These are phyloP conservation scores for Trypanosomatidae sp. DNA, from an alignment of 208 protist genomes.

Conservation along the genomic window DNA sequence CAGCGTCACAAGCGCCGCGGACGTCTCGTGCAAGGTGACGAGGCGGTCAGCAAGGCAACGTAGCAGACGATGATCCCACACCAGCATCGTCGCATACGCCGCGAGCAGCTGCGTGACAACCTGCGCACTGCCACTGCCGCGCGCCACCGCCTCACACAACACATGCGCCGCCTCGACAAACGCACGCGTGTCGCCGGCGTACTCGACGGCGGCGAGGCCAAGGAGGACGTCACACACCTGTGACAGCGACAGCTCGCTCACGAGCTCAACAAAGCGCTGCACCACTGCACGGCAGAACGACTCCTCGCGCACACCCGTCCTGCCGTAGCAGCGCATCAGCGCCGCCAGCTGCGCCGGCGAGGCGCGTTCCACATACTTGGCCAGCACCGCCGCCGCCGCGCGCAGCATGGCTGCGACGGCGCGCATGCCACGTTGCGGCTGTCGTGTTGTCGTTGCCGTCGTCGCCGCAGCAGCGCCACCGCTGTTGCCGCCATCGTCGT, in stretches of 20 bases:
- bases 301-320: slow-evolving; percentile 51
- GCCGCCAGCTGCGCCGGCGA: slow-evolving; percentile 44
- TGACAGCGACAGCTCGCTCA: slow-evolving; percentile 12
- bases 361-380: slow-evolving; percentile 25
- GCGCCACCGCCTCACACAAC: slow-evolving; percentile 13
- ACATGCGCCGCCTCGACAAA: slow-evolving; percentile 45
- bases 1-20: slow-evolving; percentile 8
- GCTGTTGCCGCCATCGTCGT: too few species aligned
- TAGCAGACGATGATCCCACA: too few species aligned
- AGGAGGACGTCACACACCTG: slow-evolving; percentile 31
- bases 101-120: slow-evolving; percentile 27
- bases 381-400: slow-evolving; percentile 20
- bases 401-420: slow-evolving; percentile 56
- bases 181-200: slow-evolving; percentile 16
- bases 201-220: slow-evolving; percentile 50
- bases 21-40: not conserved
- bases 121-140: slow-evolving; percentile 10
- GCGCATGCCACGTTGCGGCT: too few species aligned
- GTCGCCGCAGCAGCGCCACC: too few species aligned
- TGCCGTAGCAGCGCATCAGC: slow-evolving; percentile 45
- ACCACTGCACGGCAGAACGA: slow-evolving; percentile 45
- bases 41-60: slow-evolving; percentile 9
- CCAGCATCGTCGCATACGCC: slow-evolving; percentile 57
- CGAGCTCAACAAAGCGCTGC: slow-evolving; percentile 16
- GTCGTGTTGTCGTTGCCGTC: too few species aligned